phyloP scores from a whole-genome alignment of 306 rosid genomes.

The Acmispon strigosus region DNA sequence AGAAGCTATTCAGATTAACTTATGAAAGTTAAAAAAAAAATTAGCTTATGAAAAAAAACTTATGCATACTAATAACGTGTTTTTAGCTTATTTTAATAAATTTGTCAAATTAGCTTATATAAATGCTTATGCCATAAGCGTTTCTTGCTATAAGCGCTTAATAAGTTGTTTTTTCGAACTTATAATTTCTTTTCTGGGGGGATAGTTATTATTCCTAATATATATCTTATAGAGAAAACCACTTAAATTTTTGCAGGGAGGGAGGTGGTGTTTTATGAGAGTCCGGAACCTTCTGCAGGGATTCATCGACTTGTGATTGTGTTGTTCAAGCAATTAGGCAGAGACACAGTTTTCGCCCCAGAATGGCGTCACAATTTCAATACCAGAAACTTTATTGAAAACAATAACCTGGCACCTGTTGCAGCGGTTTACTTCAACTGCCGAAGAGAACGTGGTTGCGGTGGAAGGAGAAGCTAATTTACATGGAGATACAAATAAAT shows the following conservation, averaged over 20 bases:
- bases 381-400: conserved; percentile 57
- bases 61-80: too few relatives aligned
- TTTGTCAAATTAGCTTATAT: too few relatives aligned
- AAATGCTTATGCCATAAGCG: too few relatives aligned
- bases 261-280: conserved; percentile 34
- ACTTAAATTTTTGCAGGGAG: conserved; percentile 9
- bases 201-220: too few relatives aligned
- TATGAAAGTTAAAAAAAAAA: too few relatives aligned
- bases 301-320: conserved; percentile 65
- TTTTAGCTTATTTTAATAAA: too few relatives aligned
- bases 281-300: conserved; percentile 66
- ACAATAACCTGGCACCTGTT: conserved; percentile 63
- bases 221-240: too few relatives aligned
- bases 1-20: too few relatives aligned
- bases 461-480: conserved; percentile 50
- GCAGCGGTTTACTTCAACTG: conserved; percentile 68
- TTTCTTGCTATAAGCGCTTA: too few relatives aligned
- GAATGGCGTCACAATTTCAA: conserved; percentile 89
- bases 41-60: too few relatives aligned
- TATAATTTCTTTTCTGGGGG: too few relatives aligned
- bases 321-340: conserved; percentile 67
- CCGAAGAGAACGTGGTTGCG: conserved; percentile 72
- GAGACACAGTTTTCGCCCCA: conserved; percentile 82
- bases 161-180: too few relatives aligned
- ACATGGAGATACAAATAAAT: not conserved